Percentiles rank a stretch among this genome's conserved stretches.
phyloP scores from a whole-genome alignment of 2,329 filamentous ascomycete genomes.

The Aspergillus floridensis region DNA sequence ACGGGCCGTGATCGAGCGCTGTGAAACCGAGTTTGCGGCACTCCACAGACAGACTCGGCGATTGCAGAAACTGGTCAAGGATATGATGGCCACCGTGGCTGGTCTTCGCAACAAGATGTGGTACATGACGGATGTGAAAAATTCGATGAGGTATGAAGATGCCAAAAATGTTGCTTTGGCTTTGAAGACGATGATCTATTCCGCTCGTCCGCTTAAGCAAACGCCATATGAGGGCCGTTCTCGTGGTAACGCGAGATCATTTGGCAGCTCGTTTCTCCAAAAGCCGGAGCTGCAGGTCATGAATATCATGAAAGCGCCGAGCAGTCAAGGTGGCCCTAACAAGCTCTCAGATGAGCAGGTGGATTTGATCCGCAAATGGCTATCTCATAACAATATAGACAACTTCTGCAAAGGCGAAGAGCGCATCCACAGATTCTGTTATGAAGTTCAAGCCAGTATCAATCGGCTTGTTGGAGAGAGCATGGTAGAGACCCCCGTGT shows the following conservation, averaged over 20 bases:
- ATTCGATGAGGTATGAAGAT: slow-evolving; percentile 83
- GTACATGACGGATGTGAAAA: slow-evolving; percentile 92
- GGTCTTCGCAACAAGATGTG: slow-evolving; percentile 94
- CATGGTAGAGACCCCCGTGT: slow-evolving; percentile 76
- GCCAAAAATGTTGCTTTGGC: slow-evolving; percentile 82
- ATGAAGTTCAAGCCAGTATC: slow-evolving; percentile 83
- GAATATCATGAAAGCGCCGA: slow-evolving; percentile 77
- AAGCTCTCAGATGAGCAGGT: slow-evolving; percentile 96
- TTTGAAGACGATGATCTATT: slow-evolving; percentile 81
- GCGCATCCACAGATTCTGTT: slow-evolving; percentile 87
- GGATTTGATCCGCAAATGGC: slow-evolving; percentile 78
- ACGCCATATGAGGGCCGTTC: slow-evolving; percentile 34
- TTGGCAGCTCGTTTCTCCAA: slow-evolving; percentile 63
- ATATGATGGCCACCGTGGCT: slow-evolving; percentile 70
- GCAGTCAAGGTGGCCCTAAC: slow-evolving; percentile 84
- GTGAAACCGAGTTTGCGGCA: slow-evolving; percentile 62
- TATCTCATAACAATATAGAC: slow-evolving; percentile 76
- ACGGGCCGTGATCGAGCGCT: slow-evolving; percentile 33
- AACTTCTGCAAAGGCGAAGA: slow-evolving; percentile 96
- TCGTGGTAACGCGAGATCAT: slow-evolving; percentile 46
- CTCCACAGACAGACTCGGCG: slow-evolving; percentile 78
- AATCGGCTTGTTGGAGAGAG: slow-evolving; percentile 81
- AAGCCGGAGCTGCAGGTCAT: slow-evolving; percentile 82
- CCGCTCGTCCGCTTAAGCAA: slow-evolving; percentile 30
- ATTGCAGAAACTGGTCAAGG: slow-evolving; percentile 69